These are phyloP conservation scores for Colletotrichum filicis DNA, from an alignment of 2,329 filamentous ascomycete species.

Conservation along the genomic window DNA sequence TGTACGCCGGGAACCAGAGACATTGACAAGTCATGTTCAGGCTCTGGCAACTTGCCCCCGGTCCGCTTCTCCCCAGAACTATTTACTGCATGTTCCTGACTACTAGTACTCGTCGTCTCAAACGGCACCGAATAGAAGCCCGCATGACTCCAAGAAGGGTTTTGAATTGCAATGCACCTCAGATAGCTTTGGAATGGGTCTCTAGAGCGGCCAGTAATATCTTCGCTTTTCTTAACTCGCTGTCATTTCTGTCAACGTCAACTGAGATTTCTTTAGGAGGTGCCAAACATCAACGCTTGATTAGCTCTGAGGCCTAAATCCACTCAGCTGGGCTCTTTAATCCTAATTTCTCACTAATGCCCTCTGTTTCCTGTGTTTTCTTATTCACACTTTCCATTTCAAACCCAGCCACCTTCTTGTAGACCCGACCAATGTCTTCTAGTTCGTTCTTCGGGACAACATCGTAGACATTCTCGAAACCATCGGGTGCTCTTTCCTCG, in stretches of 20 bases:
- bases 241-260: background rate
- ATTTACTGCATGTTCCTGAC: too few species aligned
- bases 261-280: background rate
- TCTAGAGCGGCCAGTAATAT: too few species aligned
- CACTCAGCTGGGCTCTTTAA: conserved; percentile 7
- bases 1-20: background rate
- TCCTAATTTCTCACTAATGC: background rate
- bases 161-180: too few species aligned
- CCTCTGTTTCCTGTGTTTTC: conserved; percentile 11
- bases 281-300: background rate
- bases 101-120: too few species aligned
- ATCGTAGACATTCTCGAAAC: conserved; percentile 12
- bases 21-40: background rate
- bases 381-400: conserved; percentile 22
- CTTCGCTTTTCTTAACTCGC: too few species aligned
- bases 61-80: too few species aligned
- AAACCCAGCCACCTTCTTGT: conserved; percentile 24
- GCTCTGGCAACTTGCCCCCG: background rate
- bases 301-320: background rate
- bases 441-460: conserved; percentile 19
- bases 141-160: too few species aligned
- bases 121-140: too few species aligned
- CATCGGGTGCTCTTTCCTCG: conserved; percentile 18
- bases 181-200: too few species aligned
- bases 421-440: conserved; percentile 11